A percentile compares a stretch with the other conserved stretches of the same genome.
Evolutionary conservation across 2,329 filamentous ascomycete species (phyloP).

Genomic region (Claviceps purpurea): DNA sequence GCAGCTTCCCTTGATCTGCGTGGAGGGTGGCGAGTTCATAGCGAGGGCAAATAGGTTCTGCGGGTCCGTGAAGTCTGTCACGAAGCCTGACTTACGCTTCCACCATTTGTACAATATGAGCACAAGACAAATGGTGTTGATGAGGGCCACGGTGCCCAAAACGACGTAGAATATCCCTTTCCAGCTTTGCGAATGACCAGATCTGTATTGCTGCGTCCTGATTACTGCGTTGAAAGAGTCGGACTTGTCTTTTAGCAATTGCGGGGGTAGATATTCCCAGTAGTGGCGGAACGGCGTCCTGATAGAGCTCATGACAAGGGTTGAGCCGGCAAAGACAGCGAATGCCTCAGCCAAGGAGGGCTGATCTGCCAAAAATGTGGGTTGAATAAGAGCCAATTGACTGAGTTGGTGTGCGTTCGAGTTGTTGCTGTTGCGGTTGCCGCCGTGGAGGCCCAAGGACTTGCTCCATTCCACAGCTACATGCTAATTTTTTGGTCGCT

Average conservation of each 20-base stretch:
- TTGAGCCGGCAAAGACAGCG: constrained; percentile 54
- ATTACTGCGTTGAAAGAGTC: constrained; percentile 54
- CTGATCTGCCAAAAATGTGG: constrained; percentile 31
- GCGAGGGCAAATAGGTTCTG: constrained; percentile 62
- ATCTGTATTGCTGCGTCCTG: constrained; percentile 55
- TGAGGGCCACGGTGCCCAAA: constrained; percentile 49
- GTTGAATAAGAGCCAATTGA: constrained; percentile 39
- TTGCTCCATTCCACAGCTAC: constrained; percentile 40
- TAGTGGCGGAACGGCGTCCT: constrained; percentile 47
- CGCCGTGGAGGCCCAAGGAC: constrained; percentile 42
- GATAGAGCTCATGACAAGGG: constrained; percentile 46
- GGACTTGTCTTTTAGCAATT: constrained; percentile 23
- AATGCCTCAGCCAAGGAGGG: constrained; percentile 64
- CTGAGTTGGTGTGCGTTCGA: constrained; percentile 43
- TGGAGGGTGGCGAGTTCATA: constrained; percentile 40
- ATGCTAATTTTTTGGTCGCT: constrained; percentile 17
- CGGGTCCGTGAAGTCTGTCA: constrained; percentile 70
- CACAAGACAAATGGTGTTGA: too few relatives aligned
- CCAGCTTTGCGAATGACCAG: too few relatives aligned
- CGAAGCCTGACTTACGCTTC: too few relatives aligned
- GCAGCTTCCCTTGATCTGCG: constrained; percentile 24
- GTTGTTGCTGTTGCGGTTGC: constrained; percentile 39
- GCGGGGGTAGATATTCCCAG: constrained; percentile 27
- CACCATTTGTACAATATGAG: too few relatives aligned
- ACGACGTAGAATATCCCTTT: constrained; percentile 58